Conservation (phyloP, 1,139 yeast species). For the Yamadazyma membranifaciens region DNA sequence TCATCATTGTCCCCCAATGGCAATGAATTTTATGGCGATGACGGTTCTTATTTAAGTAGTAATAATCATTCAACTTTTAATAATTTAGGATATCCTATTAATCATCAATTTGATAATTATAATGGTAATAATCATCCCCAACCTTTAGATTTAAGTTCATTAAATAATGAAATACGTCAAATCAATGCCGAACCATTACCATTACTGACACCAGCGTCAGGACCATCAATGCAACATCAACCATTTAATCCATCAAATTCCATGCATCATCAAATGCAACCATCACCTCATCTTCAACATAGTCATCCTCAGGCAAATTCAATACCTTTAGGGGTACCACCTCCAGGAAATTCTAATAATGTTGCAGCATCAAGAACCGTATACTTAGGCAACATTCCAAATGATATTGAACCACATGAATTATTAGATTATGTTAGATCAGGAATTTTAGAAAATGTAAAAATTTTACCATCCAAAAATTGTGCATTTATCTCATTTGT, state of each 20-base stretch:
- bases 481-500: constrained; percentile 64
- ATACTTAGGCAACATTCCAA: constrained; percentile 84
- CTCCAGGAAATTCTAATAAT: not conserved
- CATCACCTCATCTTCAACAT: not conserved
- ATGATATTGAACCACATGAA: constrained; percentile 77
- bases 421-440: constrained; percentile 86
- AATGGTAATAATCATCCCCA: not conserved
- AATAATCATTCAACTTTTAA: constrained; percentile 8
- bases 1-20: constrained; percentile 17
- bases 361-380: constrained; percentile 82
- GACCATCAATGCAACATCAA: constrained; percentile 1
- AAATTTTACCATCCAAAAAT: constrained; percentile 53
- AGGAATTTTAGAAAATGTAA: constrained; percentile 80
- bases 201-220: constrained; percentile 5
- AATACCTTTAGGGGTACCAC: not conserved
- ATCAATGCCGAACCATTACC: not conserved
- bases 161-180: constrained; percentile 3
- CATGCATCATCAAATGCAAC: not conserved
- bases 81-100: constrained; percentile 6
- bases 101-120: constrained; percentile 5
- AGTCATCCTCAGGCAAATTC: not conserved
- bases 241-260: not conserved
- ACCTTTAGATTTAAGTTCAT: constrained; percentile 2
- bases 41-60: constrained; percentile 20
- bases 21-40: constrained; percentile 26